Conservation (phyloP, 108 stramenopile genomes). For the Cyclotella cryptica region DNA sequence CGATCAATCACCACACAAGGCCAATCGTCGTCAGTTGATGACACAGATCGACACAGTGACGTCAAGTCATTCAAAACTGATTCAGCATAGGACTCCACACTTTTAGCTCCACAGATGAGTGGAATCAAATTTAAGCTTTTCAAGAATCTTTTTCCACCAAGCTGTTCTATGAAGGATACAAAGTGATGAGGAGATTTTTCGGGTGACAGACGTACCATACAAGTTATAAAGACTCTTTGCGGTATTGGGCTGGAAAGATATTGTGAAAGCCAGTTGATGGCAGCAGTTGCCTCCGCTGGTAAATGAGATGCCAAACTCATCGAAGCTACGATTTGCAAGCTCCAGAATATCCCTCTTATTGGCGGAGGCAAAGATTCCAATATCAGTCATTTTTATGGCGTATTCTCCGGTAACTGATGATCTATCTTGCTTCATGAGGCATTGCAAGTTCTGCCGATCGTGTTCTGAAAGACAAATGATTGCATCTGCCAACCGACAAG, state of each 20-base stretch:
- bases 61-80: slow-evolving; percentile 28
- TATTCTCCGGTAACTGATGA: not conserved
- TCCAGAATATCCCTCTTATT: slow-evolving; percentile 52
- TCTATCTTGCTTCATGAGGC: slow-evolving; percentile 19
- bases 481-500: slow-evolving; percentile 48
- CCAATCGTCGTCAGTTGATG: slow-evolving; percentile 4
- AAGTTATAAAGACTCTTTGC: slow-evolving; percentile 45
- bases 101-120: slow-evolving; percentile 58
- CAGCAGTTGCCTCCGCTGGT: slow-evolving; percentile 23
- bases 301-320: slow-evolving; percentile 2
- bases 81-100: slow-evolving; percentile 52
- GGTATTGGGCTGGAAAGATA: not conserved
- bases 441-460: slow-evolving; percentile 23
- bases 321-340: slow-evolving; percentile 27
- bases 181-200: slow-evolving; percentile 56
- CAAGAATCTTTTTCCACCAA: slow-evolving; percentile 29
- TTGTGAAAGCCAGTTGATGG: not conserved
- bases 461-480: slow-evolving; percentile 54
- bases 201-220: slow-evolving; percentile 56
- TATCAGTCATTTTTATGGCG: slow-evolving; percentile 4
- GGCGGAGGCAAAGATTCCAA: slow-evolving; percentile 53
- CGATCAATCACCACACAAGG: slow-evolving; percentile 37
- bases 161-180: slow-evolving; percentile 42
- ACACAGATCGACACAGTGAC: not conserved
- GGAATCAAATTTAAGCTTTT: slow-evolving; percentile 27